phyloP scores from a whole-genome alignment of 192 early-diverging fungal genomes.

The Lobosporangium transversale region DNA sequence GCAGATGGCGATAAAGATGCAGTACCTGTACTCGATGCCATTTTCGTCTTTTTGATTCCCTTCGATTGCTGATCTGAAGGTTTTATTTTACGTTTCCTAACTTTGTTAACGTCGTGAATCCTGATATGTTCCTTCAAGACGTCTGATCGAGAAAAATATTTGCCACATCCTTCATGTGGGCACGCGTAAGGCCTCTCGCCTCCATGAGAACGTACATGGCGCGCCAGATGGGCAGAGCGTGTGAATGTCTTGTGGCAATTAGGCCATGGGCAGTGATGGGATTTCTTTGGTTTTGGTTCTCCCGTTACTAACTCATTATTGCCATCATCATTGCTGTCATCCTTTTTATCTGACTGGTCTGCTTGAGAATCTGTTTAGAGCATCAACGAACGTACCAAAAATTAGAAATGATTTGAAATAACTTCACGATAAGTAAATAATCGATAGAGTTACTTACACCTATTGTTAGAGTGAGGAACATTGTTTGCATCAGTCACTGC shows the following conservation, averaged over 20 bases:
- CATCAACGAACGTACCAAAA: too few relatives aligned
- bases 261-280: slow-evolving; percentile 45
- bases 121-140: slow-evolving; percentile 81
- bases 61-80: slow-evolving; percentile 20
- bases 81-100: slow-evolving; percentile 43
- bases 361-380: slow-evolving; percentile 21
- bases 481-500: background rate
- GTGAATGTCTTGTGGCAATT: slow-evolving; percentile 53
- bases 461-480: background rate
- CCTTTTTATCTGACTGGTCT: slow-evolving; percentile 15
- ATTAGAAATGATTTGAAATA: background rate
- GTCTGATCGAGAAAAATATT: slow-evolving; percentile 80
- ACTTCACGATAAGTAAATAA: background rate
- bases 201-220: slow-evolving; percentile 82
- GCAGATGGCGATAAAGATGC: slow-evolving; percentile 48
- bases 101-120: slow-evolving; percentile 83
- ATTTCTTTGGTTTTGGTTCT: slow-evolving; percentile 33
- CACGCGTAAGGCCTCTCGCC: slow-evolving; percentile 79
- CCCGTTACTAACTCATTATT: background rate
- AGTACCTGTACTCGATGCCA: slow-evolving; percentile 31
- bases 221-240: slow-evolving; percentile 72
- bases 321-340: slow-evolving; percentile 20
- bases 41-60: slow-evolving; percentile 28
- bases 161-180: slow-evolving; percentile 66
- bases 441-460: background rate